Conservation (phyloP, 2,329 filamentous ascomycete genomes). For the Laburnicola sp. region DNA sequence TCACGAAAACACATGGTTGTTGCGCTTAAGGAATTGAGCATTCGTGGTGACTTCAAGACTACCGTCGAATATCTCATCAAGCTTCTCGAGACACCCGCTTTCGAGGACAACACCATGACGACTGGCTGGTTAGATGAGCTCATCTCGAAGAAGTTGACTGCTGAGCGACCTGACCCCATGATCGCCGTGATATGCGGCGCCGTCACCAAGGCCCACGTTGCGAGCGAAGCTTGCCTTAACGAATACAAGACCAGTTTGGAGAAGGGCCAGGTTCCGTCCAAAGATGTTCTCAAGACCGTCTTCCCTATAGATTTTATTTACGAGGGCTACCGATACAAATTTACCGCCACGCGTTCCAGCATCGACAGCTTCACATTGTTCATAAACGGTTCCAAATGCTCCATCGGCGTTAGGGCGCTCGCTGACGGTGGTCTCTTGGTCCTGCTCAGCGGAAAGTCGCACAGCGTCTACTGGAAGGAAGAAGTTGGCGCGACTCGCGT, state of each 20-base stretch:
- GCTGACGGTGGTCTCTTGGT: constrained; percentile 93
- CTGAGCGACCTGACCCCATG: constrained; percentile 90
- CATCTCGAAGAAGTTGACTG: constrained; percentile 95
- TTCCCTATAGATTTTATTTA: constrained; percentile 99
- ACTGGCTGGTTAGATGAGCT: constrained; percentile 99
- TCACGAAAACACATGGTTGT: constrained; percentile 99
- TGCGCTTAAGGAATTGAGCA: constrained; percentile 96
- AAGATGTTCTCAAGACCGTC: constrained; percentile 95
- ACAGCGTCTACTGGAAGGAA: constrained; percentile 99
- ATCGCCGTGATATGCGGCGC: constrained; percentile 95
- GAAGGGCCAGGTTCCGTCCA: constrained; percentile 95
- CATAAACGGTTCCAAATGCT: constrained; percentile 97
- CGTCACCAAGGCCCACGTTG: constrained; percentile 89
- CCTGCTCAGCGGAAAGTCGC: constrained; percentile 85
- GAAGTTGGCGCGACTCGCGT: constrained; percentile 94
- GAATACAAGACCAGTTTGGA: constrained; percentile 89
- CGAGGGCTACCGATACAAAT: constrained; percentile 94
- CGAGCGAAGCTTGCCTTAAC: constrained; percentile 84
- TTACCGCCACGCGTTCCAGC: constrained; percentile 92
- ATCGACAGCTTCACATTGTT: constrained; percentile 95
- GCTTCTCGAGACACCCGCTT: constrained; percentile 94
- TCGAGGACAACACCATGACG: constrained; percentile 98
- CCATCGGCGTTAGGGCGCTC: constrained; percentile 87
- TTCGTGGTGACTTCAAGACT: constrained; percentile 98
- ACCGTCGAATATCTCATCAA: constrained; percentile 99